A percentile compares a stretch with the other conserved stretches of the same genome.
phyloP scores from a whole-genome alignment of 768 basidiomycete genomes.

The Naganishia onofrii region DNA sequence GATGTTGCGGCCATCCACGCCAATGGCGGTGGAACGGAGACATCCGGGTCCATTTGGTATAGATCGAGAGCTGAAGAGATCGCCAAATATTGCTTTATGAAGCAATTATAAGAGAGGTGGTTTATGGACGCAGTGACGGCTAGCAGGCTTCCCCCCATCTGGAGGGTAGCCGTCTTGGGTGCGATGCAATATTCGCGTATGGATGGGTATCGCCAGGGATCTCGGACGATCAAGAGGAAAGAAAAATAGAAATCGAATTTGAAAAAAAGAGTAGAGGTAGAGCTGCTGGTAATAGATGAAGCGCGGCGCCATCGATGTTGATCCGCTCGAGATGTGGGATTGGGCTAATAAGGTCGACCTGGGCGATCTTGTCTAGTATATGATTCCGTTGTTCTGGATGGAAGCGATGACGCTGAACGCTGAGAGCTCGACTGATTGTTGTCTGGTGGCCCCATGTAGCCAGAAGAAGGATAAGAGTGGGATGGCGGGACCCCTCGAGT shows the following conservation, averaged over 20 bases:
- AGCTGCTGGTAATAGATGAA: not conserved
- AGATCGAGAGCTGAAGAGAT: not conserved
- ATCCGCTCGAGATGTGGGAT: not conserved
- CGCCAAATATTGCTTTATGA: not conserved
- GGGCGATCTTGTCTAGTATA: constrained; percentile 20
- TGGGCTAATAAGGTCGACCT: constrained; percentile 13
- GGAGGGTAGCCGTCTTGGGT: not conserved
- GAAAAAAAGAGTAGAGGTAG: not conserved
- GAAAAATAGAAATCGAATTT: constrained; percentile 18
- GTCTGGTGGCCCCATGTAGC: not conserved
- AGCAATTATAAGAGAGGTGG: not conserved
- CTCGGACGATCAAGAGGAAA: constrained; percentile 4
- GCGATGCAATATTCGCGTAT: not conserved
- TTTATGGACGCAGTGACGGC: not conserved
- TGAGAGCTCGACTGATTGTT: constrained; percentile 9
- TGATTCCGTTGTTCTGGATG: constrained; percentile 18
- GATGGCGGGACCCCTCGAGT: not conserved
- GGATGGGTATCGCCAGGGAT: not conserved
- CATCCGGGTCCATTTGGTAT: not conserved
- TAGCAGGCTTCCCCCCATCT: not conserved
- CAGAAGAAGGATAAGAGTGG: not conserved
- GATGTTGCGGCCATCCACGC: not conserved
- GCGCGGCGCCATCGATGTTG: not conserved
- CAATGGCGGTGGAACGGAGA: not conserved
- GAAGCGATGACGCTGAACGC: constrained; percentile 4